A percentile compares a stretch with the other conserved stretches of the same genome.
These are phyloP conservation scores for Nymphaea thermarum DNA, from an alignment of 164 flowering plant genomes.

Conservation along the genomic window DNA sequence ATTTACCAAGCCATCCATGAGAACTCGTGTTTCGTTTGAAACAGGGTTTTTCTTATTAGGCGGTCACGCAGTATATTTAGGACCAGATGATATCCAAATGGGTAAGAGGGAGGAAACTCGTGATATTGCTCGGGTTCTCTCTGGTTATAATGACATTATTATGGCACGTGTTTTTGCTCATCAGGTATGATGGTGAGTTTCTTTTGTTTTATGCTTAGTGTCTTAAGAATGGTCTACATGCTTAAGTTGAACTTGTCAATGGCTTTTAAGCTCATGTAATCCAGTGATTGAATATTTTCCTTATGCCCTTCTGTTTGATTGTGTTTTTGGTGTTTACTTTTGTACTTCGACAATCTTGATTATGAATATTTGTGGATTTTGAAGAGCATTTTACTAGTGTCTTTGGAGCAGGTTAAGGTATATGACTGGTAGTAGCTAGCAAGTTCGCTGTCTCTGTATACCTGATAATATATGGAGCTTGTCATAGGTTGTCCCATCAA, in stretches of 20 bases:
- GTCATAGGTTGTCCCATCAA: no score
- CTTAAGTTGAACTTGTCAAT: not conserved
- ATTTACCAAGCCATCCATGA: conserved; percentile 97
- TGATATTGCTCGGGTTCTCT: conserved; percentile 95
- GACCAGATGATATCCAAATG: conserved; percentile 94
- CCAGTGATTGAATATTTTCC: not conserved
- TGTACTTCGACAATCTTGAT: not conserved
- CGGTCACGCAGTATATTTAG: conserved; percentile 90
- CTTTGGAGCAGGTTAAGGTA: no score
- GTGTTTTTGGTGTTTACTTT: not conserved
- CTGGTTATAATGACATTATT: conserved; percentile 87
- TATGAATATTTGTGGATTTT: no score
- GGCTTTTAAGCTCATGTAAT: not conserved
- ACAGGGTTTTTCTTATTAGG: conserved; percentile 90
- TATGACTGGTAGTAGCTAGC: no score
- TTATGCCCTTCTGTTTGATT: not conserved
- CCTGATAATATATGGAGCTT: no score
- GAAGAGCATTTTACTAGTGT: no score
- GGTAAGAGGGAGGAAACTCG: conserved; percentile 98
- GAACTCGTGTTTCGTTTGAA: conserved; percentile 95
- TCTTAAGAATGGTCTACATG: not conserved
- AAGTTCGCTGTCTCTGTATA: no score
- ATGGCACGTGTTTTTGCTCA: conserved; percentile 99
- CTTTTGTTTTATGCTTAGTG: not conserved
- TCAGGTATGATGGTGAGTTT: conserved; percentile 87